Evolutionary conservation across 2,329 filamentous ascomycete genomes (phyloP), one percentile per base, ranked within the genome.

Genomic region (Celoporthe dispersa): DNA sequence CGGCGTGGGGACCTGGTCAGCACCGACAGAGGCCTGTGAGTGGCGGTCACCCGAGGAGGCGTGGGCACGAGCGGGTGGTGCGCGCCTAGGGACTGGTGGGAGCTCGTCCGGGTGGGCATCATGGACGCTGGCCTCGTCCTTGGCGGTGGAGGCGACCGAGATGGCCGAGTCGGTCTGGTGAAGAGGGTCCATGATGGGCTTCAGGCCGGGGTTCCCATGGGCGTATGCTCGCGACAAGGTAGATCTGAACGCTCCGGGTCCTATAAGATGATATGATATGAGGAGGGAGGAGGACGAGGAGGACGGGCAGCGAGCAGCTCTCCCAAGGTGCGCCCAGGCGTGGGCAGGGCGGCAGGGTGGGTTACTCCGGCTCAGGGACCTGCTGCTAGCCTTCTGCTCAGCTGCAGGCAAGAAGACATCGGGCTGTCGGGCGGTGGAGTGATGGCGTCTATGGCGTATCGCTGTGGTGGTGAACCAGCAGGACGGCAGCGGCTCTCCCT

Each of bases 81-180:
- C 22, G 62, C 25, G 37, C 25, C 25, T 37, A 57, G 41, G 55
- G 39, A n/a, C 19, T 48, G 44, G n/a, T 9, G 44, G 19, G 22
- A 22, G 8, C 8, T 48, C 31, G 59, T 64, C 39, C 9, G 41
- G 25, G 39, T 22, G 57, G 48, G 64, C 22, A 35, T 68, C 68
- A 12, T 64, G 35, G 9, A 66, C 31, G n/a, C 57, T 25, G 28
- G 51, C 67, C 37, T 64, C 60, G 61, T 61, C 64, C 62, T 69
- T 71, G 35, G 3, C n/a, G 22, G 44, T n/a, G 19, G 69, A 69
- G 19, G 71, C 61, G 57, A 73, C 66, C 35, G 71, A 73, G 39
- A 73, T 71, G 61, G 71, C 71, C 57, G 71, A 73, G 64, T 73
- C 71, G 61, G 64, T 73, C 48, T 71, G 68, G 66, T 71, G 71